Base-by-base conservation (phyloP, 495 filamentous ascomycete species). In the Neurospora sp. region DNA sequence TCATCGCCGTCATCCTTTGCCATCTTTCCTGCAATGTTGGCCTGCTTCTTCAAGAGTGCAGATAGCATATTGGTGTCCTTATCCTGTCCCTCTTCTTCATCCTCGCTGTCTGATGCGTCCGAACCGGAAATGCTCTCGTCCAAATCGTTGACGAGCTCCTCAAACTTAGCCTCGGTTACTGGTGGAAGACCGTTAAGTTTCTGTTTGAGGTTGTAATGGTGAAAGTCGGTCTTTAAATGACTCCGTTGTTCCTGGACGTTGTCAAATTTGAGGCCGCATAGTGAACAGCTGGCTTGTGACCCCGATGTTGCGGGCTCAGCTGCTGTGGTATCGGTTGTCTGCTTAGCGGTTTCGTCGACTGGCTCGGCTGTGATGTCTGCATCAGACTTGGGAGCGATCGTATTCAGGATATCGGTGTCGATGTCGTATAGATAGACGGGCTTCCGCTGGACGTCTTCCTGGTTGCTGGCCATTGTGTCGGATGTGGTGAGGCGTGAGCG, bases 141-240 rank as follows among this genome's bases (percentile, higher is more conserved):
- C 22, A 97, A 84, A 42, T 93, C 89, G 20, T 89, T 93, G 12
- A 98, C 83, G 14, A 98, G 87, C 77, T 90, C 92, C 76, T 93
- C 91, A 71, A 98, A 98, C 61, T 97, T 91, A 12, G 76, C 75
- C 72, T 98, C 96, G 12, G 88, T 86, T 1, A 97, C 90, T 0
- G 89, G 83, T 12, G 83, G 84, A 65, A 84, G 86, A 0, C 92
- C 93, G 70, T 90, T 86, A 41, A 97, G 81, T 82, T 92, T 95
- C 78, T 92, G 93, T 80, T 97, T 98, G 69, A 98, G 79, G 79
- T 99, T 99, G 81, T 97, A 98, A 71, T 91, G 87, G 81, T 99
- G 96, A 68, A 95, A 86, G 79, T 99, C 96, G n/a, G 94, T 97
- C 70, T 91, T 90, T 37, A 92, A 89, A 83, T 99, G 96, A 70